Evolutionary conservation across 768 basidiomycete species (phyloP), one percentile per base, ranked within the genome.

Genomic region (Termitomyces sp.): DNA sequence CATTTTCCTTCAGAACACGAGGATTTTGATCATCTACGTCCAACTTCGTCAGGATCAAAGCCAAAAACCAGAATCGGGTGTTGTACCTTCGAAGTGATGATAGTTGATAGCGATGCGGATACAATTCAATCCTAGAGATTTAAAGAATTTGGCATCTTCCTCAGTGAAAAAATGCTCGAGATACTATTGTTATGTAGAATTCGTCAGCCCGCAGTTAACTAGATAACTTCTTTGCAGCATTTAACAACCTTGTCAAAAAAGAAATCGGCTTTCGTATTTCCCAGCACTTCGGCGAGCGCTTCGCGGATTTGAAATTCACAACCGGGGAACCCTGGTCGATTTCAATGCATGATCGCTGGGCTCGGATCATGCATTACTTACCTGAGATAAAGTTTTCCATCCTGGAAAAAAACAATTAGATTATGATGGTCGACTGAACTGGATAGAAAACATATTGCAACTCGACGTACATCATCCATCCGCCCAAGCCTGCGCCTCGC

Each of bases 111-210:
- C 77, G 22, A 89, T 66, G 5, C 90, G 84, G 51, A 92, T 85
- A 62, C 84, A 88, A 70, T 92, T 93, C 54, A 93, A 69, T 3
- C 88, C 88, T 12, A 91, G 77, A 47, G 78, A 83, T 60, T 83
- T 85, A 74, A 88, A 91, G 74, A 88, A 89, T 45, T 74, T 71
- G 12, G 88, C 88, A 60, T 91, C 90, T 19, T 75, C 73, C 15
- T 88, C 87, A 45, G 77, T 72, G 74, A 92, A 93, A 72, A 91
- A 92, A 65, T 90, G 82, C 65, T 91, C 86, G 14, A 91, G 75
- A 68, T 90, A 89, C 87, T 90, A 60, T 0, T 53, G 55, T 69
- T n/a, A 32, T 10, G 30, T 9, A 7, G 3, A 37, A 37, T 14
- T 37, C 19, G 21, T 53, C 19, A 53, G 38, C 22, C n/a, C 22